Conservation (phyloP, 345 rosid species). For the Gossypium arboreum region DNA sequence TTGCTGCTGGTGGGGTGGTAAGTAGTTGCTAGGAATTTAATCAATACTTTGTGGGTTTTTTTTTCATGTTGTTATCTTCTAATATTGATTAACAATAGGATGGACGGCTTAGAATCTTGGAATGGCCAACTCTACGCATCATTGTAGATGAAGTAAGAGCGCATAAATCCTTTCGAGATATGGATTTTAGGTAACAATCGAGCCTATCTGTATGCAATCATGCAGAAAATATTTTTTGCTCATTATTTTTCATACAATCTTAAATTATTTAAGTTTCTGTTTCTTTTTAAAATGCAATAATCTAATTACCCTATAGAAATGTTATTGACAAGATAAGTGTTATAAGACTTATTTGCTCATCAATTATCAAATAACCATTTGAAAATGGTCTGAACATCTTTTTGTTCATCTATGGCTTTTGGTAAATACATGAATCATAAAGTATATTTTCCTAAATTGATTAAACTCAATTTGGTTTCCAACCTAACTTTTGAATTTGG, state of each 20-base stretch:
- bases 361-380: neutral
- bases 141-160: conserved; percentile 77
- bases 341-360: neutral
- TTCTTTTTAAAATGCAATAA: neutral
- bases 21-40: conserved; percentile 24
- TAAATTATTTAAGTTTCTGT: neutral
- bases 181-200: conserved; percentile 71
- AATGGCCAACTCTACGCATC: conserved; percentile 70
- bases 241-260: neutral
- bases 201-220: conserved; percentile 1
- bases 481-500: conserved; percentile 10
- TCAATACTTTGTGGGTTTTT: neutral
- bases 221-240: neutral
- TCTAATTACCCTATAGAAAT: neutral
- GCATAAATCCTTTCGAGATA: conserved; percentile 75
- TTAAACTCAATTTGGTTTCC: neutral
- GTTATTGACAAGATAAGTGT: neutral
- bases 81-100: conserved; percentile 45
- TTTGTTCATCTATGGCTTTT: neutral
- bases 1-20: conserved; percentile 89
- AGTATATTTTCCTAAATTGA: neutral
- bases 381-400: neutral
- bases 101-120: conserved; percentile 82
- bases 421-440: neutral
- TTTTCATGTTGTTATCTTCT: conserved; percentile 12